Evolutionary conservation across 2,329 filamentous ascomycete genomes (phyloP).

Genomic region (Botrytis elliptica): DNA sequence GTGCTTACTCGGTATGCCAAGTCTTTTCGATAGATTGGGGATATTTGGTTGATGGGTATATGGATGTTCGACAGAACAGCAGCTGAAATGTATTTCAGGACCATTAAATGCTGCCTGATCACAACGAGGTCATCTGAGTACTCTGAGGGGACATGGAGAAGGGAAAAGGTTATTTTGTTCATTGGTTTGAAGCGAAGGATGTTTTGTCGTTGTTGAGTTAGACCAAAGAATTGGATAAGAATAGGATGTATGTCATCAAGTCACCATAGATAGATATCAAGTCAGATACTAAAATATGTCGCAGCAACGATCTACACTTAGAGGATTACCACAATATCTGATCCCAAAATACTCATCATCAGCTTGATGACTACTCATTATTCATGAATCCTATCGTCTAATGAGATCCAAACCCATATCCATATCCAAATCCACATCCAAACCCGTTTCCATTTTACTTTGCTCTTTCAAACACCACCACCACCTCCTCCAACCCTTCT

Average conservation of each 20-base stretch:
- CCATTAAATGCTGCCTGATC: conserved; percentile 7
- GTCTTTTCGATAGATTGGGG: neutral
- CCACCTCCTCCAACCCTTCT: neutral
- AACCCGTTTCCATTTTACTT: neutral
- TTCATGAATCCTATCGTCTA: neutral
- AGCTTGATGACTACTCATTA: neutral
- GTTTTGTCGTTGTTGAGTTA: neutral
- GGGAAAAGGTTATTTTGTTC: neutral
- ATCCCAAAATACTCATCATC: neutral
- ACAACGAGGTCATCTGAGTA: conserved; percentile 5
- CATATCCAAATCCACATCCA: neutral
- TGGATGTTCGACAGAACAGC: neutral
- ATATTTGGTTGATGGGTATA: neutral
- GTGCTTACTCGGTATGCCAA: neutral
- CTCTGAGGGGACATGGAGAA: neutral
- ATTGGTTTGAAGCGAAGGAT: neutral
- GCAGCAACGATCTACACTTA: neutral
- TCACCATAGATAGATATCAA: neutral
- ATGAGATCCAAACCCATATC: neutral
- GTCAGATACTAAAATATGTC: neutral
- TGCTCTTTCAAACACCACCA: neutral
- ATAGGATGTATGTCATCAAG: neutral
- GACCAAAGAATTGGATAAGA: neutral
- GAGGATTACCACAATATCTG: neutral
- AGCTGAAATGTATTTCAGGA: conserved; percentile 9